phyloP scores from a whole-genome alignment of 2,329 filamentous ascomycete genomes.

The Nectriaceae sp. region DNA sequence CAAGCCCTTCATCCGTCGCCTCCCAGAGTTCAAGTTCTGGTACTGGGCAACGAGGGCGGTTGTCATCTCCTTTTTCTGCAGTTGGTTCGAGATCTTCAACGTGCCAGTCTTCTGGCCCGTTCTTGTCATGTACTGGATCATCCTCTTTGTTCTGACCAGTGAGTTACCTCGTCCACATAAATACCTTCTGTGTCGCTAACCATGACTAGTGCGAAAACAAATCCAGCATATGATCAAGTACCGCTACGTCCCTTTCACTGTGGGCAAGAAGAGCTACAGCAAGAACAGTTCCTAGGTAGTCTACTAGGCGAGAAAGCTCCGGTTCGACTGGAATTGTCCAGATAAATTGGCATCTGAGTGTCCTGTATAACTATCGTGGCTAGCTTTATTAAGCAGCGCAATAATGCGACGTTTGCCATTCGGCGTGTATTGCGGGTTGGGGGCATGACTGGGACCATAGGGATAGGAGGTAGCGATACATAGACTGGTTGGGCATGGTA shows the following conservation, averaged over 20 bases:
- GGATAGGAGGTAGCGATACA: slow-evolving; percentile 15
- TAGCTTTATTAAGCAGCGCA: slow-evolving; percentile 25
- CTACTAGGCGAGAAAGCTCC: slow-evolving; percentile 2
- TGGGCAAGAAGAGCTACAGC: slow-evolving; percentile 83
- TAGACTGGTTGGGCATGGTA: slow-evolving; percentile 19
- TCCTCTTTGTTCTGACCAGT: slow-evolving; percentile 95
- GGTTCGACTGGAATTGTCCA: slow-evolving; percentile 19
- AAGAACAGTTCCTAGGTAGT: slow-evolving; percentile 55
- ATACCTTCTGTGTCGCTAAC: slow-evolving; percentile 3
- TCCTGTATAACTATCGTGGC: slow-evolving; percentile 27
- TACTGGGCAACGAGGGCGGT: slow-evolving; percentile 90
- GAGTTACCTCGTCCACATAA: slow-evolving; percentile 42
- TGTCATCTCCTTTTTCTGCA: slow-evolving; percentile 80
- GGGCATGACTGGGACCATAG: neutral
- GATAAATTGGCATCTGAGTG: slow-evolving; percentile 17
- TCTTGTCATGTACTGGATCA: slow-evolving; percentile 97
- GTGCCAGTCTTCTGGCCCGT: slow-evolving; percentile 99
- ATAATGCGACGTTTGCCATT: slow-evolving; percentile 27
- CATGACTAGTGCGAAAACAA: slow-evolving; percentile 82
- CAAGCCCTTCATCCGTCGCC: slow-evolving; percentile 90
- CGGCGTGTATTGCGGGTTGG: slow-evolving; percentile 20
- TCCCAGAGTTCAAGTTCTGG: slow-evolving; percentile 99
- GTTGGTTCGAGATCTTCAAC: slow-evolving; percentile 93
- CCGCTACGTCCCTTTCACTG: slow-evolving; percentile 91
- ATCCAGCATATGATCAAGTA: slow-evolving; percentile 99